These are phyloP conservation scores for Aspergillus luchuensis DNA, from an alignment of 2,329 filamentous ascomycete genomes.

Conservation along the genomic window DNA sequence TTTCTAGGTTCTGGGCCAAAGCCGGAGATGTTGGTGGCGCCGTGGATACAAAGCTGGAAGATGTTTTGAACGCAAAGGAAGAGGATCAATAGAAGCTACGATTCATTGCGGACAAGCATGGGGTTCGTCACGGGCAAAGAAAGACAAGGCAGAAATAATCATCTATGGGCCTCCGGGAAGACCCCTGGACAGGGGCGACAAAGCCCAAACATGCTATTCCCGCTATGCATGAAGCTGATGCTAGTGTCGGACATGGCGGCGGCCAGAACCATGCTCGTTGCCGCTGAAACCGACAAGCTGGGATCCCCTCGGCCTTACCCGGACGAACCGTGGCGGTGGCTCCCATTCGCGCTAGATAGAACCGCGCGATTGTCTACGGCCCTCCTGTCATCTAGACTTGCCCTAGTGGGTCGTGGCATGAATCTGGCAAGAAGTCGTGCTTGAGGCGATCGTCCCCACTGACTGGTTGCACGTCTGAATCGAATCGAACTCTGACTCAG, in stretches of 20 bases:
- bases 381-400: not conserved
- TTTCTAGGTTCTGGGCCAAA: conserved; percentile 55
- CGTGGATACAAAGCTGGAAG: conserved; percentile 48
- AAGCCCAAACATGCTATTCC: not conserved
- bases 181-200: not conserved
- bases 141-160: not conserved
- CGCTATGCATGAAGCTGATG: conserved; percentile 2
- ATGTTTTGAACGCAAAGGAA: conserved; percentile 46
- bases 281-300: conserved; percentile 1
- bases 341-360: not conserved
- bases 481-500: conserved; percentile 7
- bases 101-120: not conserved
- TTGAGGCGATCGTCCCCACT: not conserved
- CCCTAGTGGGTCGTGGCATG: conserved; percentile 5
- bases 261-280: not conserved
- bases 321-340: not conserved
- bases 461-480: conserved; percentile 10
- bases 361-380: not conserved
- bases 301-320: conserved; percentile 4
- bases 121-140: not conserved
- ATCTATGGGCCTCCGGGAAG: not conserved
- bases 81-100: conserved; percentile 30
- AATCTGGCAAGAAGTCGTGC: conserved; percentile 5
- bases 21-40: conserved; percentile 51
- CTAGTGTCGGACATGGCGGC: not conserved